A percentile compares a stretch with the other conserved stretches of the same genome.
Evolutionary conservation across 1,139 yeast genomes (phyloP).

Genomic region (Blastobotrys capitulatus): DNA sequence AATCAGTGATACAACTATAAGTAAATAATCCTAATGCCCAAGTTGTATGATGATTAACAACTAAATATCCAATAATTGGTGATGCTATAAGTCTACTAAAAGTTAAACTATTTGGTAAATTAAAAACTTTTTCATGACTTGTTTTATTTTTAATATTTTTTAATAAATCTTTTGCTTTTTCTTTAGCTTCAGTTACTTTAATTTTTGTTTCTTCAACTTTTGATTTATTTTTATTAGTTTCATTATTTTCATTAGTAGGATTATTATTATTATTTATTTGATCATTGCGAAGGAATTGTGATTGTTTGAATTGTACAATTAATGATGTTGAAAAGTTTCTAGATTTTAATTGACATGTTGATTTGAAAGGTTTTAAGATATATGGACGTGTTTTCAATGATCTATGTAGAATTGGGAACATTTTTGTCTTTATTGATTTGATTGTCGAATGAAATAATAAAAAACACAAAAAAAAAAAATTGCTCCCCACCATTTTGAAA

Average conservation of each 20-base stretch:
- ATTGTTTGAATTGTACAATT: no score
- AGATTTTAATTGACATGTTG: no score
- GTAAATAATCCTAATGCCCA: constrained; percentile 69
- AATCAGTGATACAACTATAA: constrained; percentile 86
- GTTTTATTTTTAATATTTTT: constrained; percentile 10
- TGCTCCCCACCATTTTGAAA: no score
- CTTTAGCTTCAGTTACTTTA: constrained; percentile 1
- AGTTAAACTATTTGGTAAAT: constrained; percentile 82
- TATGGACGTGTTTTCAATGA: no score
- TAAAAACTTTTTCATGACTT: constrained; percentile 53
- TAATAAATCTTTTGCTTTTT: constrained; percentile 6
- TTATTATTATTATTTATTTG: neutral
- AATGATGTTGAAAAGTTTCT: no score
- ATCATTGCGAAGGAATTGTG: no score
- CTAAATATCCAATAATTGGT: constrained; percentile 77
- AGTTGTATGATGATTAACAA: constrained; percentile 54
- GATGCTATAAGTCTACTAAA: constrained; percentile 71
- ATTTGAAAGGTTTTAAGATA: no score
- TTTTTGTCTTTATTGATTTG: no score
- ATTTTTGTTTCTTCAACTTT: neutral
- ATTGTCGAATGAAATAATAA: no score
- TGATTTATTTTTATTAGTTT: neutral
- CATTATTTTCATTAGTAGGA: neutral
- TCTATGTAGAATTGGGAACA: no score
- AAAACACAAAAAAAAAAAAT: no score